Conservation (phyloP, 1,284 basidiomycete genomes). For the Ceratobasidium sp. region DNA sequence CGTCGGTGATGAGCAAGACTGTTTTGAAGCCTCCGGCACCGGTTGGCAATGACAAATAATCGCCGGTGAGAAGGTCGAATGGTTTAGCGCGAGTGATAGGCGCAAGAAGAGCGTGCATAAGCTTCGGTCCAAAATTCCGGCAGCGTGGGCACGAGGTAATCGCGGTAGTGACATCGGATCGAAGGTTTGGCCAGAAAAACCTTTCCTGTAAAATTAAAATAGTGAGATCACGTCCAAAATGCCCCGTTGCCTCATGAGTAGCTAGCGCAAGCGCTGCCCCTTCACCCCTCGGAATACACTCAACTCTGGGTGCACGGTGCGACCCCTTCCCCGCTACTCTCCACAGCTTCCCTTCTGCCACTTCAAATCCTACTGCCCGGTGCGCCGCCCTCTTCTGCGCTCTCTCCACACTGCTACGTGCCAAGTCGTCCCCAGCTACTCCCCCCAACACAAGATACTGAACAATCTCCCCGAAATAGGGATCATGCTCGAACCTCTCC, state of each 20-base stretch:
- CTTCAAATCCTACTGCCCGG: conserved; percentile 27
- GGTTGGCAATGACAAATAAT: conserved; percentile 33
- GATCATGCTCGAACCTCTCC: not conserved
- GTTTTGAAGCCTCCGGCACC: conserved; percentile 31
- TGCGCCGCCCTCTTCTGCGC: conserved; percentile 21
- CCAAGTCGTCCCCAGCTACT: not conserved
- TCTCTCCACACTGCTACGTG: not conserved
- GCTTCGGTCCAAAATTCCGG: conserved; percentile 35
- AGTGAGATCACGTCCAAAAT: conserved; percentile 35
- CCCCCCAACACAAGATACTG: not conserved
- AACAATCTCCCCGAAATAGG: conserved; percentile 3
- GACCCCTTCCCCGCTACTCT: conserved; percentile 13
- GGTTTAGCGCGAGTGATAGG: conserved; percentile 32
- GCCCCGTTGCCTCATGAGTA: conserved; percentile 20
- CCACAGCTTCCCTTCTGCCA: conserved; percentile 40
- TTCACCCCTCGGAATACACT: conserved; percentile 46
- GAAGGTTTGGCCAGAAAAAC: conserved; percentile 38
- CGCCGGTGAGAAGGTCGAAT: conserved; percentile 33
- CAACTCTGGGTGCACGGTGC: conserved; percentile 36
- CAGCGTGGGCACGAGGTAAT: conserved; percentile 34
- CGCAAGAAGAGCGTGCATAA: conserved; percentile 19
- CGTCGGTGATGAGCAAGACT: conserved; percentile 28
- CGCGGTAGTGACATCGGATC: conserved; percentile 13
- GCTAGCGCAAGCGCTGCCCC: conserved; percentile 38
- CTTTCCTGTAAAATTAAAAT: not conserved